Conservation (phyloP, 441 rosid species). For the Aquilaria agallochum region DNA sequence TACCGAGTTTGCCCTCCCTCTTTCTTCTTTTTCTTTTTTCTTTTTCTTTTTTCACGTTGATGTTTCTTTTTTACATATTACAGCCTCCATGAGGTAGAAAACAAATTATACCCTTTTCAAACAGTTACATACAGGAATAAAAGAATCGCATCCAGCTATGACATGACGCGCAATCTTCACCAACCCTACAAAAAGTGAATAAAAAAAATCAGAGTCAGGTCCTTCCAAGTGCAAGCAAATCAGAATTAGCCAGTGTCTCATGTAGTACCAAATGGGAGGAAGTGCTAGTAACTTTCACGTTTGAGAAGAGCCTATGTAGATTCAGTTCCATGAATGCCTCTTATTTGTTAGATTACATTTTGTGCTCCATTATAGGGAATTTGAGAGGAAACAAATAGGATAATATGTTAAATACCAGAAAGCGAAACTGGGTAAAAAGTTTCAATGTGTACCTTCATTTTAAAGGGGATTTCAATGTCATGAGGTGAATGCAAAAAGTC, state of each 20-base stretch:
- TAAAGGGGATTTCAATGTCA: slow-evolving; percentile 35
- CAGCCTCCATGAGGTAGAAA: slow-evolving; percentile 7
- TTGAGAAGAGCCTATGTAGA: too few relatives aligned
- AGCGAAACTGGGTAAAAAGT: too few relatives aligned
- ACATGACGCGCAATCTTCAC: slow-evolving; percentile 19
- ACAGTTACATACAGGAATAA: slow-evolving; percentile 55
- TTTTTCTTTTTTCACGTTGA: slow-evolving; percentile 5
- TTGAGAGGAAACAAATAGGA: not conserved
- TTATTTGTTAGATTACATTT: too few relatives aligned
- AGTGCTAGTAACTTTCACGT: too few relatives aligned
- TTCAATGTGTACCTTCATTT: slow-evolving; percentile 35
- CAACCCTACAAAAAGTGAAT: slow-evolving; percentile 37
- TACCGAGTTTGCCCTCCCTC: slow-evolving; percentile 12
- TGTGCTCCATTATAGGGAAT: too few relatives aligned
- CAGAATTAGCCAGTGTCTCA: too few relatives aligned
- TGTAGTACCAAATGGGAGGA: too few relatives aligned
- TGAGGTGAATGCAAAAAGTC: slow-evolving; percentile 92
- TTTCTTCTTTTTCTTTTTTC: not conserved
- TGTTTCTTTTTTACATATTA: slow-evolving; percentile 35
- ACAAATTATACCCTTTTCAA: slow-evolving; percentile 30
- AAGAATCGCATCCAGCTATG: slow-evolving; percentile 48
- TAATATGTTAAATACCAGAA: too few relatives aligned
- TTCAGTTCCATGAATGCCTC: too few relatives aligned
- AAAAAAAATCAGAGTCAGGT: not conserved
- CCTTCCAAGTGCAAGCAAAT: too few relatives aligned